Base-by-base conservation (phyloP, 2,329 filamentous ascomycete species). In the Fusarium buxicola region DNA sequence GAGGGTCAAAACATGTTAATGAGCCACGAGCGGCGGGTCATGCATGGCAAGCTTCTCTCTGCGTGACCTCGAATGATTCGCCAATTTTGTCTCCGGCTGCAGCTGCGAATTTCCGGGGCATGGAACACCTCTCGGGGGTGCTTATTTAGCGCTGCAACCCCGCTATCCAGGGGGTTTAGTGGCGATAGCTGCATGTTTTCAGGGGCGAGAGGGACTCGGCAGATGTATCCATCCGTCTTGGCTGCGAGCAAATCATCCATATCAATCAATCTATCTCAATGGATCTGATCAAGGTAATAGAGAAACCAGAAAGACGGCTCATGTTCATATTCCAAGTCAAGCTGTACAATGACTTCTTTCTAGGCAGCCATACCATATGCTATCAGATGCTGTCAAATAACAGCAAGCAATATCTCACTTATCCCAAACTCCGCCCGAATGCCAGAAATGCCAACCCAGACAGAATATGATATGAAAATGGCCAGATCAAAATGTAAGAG, bases 151-250 rank as follows among this genome's bases (percentile, higher is more conserved):
- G 62, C 41, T 65, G 16, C 18, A n/a, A 59, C 48, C 58, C 62
- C 48, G 48, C 53, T 55, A 30, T 63, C 61, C 62, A 65, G 58
- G 62, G 62, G 62, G 48, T 53, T 44, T 65, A 65, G 61, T 44
- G 57, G 44, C 36, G 31, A 38, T 50, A 50, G 49, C 44, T 50
- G 45, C 47, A 48, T 28, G 9, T 41, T 45, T 62, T 63, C 57
- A 63, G 62, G 61, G 62, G 53, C 39, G 47, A 31, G 25, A 43
- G 41, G 16, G 45, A 32, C 18, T 58, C 36, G 36, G 47, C 9
- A 38, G 56, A 65, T 32, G 34, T 16, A 39, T 35, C 44, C 32
- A 39, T 35, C 44, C 32, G 40, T 46, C 45, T 51, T 45, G 41
- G 35, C 35, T n/a, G 16, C 5, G 10, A 5, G 24, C 31, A 56